Percentiles rank a stretch among this genome's conserved stretches.
Evolutionary conservation across 2,329 filamentous ascomycete genomes (phyloP).

Genomic region (Phialocephala subalpina): DNA sequence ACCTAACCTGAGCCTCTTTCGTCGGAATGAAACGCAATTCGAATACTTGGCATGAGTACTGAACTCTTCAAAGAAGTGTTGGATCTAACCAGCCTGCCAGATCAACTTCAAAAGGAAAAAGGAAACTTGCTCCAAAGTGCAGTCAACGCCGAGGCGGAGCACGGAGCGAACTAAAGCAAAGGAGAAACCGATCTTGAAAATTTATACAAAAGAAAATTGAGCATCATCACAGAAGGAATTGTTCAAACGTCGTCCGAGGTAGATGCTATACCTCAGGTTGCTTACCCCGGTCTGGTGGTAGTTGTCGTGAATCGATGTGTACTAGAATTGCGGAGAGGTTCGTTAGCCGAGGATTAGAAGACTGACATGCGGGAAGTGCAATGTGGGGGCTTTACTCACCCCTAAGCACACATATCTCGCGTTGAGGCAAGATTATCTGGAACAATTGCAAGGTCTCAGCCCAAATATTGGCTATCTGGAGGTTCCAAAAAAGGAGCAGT

Average conservation of each 20-base stretch:
- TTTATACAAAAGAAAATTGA: too few species aligned
- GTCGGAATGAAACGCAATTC: not conserved
- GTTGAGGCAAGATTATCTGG: not conserved
- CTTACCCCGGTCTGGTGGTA: not conserved
- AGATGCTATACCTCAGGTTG: too few species aligned
- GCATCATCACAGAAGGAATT: too few species aligned
- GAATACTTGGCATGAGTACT: not conserved
- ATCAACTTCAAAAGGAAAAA: not conserved
- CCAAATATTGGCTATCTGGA: too few species aligned
- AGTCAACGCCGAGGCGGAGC: not conserved
- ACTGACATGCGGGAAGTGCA: too few species aligned
- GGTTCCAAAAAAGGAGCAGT: too few species aligned
- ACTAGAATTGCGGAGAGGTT: too few species aligned
- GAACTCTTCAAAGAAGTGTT: not conserved
- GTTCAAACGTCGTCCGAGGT: not conserved
- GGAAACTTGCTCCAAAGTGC: too few species aligned
- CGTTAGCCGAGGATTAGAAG: too few species aligned
- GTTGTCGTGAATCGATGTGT: not conserved
- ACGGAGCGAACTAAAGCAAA: not conserved
- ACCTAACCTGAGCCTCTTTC: not conserved
- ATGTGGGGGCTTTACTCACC: too few species aligned
- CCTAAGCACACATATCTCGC: not conserved
- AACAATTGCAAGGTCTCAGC: too few species aligned
- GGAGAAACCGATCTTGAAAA: too few species aligned
- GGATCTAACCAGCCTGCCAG: not conserved